Percentiles rank a stretch among this genome's conserved stretches.
Conservation (phyloP, 2,329 filamentous ascomycete genomes). For the Beauveria sp. region DNA sequence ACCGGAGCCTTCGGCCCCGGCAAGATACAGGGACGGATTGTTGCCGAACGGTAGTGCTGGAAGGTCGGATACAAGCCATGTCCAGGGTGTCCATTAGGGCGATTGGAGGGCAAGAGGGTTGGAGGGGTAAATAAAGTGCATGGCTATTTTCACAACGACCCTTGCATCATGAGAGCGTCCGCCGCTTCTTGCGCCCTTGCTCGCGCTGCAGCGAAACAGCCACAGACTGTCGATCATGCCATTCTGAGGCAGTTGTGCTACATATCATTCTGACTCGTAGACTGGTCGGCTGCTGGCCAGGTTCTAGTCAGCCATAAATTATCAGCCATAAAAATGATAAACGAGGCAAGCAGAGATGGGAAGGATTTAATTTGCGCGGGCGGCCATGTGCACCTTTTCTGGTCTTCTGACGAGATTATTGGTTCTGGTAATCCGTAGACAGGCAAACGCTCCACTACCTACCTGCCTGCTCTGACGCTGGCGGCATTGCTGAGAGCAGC, state of each 20-base stretch:
- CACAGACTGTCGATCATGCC: conserved; percentile 7
- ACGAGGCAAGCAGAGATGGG: background rate
- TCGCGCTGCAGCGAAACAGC: conserved; percentile 3
- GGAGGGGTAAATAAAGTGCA: too few species aligned
- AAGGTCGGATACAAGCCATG: background rate
- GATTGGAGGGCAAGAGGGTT: too few species aligned
- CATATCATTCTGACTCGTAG: conserved; percentile 4
- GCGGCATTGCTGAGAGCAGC: background rate
- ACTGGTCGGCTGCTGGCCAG: background rate
- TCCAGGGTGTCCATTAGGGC: too few species aligned
- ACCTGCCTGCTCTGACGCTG: background rate
- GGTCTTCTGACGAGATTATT: background rate
- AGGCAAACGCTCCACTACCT: background rate
- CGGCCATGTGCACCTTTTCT: background rate
- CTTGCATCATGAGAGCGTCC: background rate
- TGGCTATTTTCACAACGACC: background rate
- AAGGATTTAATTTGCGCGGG: background rate
- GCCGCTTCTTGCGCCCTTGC: background rate
- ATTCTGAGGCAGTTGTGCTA: conserved; percentile 8
- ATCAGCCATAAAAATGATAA: background rate
- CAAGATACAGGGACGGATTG: background rate
- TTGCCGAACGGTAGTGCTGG: background rate
- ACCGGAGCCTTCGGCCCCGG: background rate
- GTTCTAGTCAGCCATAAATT: background rate
- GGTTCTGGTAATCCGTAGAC: background rate